Percentiles rank a stretch among this genome's conserved stretches.
Evolutionary conservation across 2,329 filamentous ascomycete genomes (phyloP).

Genomic region (Ustulina deusta): DNA sequence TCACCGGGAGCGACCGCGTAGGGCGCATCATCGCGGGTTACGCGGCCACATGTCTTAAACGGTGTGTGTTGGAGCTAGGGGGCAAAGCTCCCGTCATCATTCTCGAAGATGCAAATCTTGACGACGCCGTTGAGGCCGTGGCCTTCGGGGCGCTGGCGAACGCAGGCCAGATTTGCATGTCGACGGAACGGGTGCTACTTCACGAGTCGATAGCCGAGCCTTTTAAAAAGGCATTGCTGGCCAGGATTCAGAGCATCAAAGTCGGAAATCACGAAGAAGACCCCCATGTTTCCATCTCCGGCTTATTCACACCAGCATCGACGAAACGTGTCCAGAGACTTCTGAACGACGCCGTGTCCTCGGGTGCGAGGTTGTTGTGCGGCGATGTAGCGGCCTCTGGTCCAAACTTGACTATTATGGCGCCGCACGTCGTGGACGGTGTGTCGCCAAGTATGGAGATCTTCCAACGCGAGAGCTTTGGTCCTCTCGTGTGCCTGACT

Average conservation of each 20-base stretch:
- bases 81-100: conserved; percentile 86
- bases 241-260: conserved; percentile 65
- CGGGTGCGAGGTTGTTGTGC: conserved; percentile 34
- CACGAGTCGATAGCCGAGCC: conserved; percentile 60
- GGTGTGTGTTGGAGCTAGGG: conserved; percentile 82
- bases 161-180: conserved; percentile 87
- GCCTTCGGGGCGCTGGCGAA: conserved; percentile 79
- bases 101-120: conserved; percentile 81
- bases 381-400: conserved; percentile 30
- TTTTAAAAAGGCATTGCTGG: conserved; percentile 63
- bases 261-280: conserved; percentile 37
- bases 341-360: conserved; percentile 25
- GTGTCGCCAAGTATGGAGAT: conserved; percentile 80
- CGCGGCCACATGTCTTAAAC: conserved; percentile 81
- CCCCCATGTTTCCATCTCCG: conserved; percentile 33
- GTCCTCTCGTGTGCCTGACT: conserved; percentile 77
- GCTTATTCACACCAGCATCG: conserved; percentile 36
- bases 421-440: conserved; percentile 61
- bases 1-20: conserved; percentile 81
- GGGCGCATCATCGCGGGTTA: conserved; percentile 77
- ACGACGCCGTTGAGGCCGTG: conserved; percentile 75
- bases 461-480: conserved; percentile 81
- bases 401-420: conserved; percentile 36
- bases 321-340: conserved; percentile 33
- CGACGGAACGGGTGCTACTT: conserved; percentile 78